Evolutionary conservation across 2,329 filamentous ascomycete genomes (phyloP).

Genomic region (Ophiostoma australiae): DNA sequence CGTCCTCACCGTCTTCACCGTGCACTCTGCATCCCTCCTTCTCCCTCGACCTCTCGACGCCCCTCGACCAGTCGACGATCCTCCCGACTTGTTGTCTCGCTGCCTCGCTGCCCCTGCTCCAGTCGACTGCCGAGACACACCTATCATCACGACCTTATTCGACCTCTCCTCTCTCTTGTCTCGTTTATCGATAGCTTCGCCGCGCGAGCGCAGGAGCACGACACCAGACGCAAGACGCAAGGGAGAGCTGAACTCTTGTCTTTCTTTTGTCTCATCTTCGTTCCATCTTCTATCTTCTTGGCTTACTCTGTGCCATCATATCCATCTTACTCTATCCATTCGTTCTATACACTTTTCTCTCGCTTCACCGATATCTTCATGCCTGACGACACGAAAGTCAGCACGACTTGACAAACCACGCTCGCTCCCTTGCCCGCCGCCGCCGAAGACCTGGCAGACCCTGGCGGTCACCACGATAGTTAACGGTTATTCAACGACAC

Average conservation of each 20-base stretch:
- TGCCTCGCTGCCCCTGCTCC: background rate
- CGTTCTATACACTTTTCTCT: background rate
- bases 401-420: background rate
- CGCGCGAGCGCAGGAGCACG: background rate
- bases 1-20: conserved; percentile 1
- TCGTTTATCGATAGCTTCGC: background rate
- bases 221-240: background rate
- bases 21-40: background rate
- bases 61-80: background rate
- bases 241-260: background rate
- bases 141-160: background rate
- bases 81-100: background rate
- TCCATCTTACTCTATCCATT: background rate
- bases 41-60: background rate
- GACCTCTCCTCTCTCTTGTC: background rate
- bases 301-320: background rate
- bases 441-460: background rate
- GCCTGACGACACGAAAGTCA: background rate
- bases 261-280: too few species aligned
- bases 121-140: background rate
- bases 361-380: background rate
- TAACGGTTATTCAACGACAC: background rate
- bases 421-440: background rate
- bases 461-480: background rate
- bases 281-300: background rate